Evolutionary conservation across 2,329 filamentous ascomycete genomes (phyloP).

Genomic region (Aureobasidium uvarum): DNA sequence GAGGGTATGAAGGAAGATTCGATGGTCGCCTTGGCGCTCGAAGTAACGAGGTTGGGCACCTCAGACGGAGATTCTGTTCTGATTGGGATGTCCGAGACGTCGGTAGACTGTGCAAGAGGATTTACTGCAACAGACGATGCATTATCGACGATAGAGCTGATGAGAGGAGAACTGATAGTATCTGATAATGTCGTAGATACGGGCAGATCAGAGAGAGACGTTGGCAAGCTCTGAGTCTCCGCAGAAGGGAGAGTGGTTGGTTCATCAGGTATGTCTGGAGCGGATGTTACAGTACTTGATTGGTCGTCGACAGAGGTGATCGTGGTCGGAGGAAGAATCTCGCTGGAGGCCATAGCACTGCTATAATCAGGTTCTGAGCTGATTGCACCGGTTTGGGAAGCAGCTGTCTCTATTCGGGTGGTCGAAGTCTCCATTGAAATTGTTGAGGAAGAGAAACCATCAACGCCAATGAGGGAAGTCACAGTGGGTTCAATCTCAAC

Average conservation of each 20-base stretch:
- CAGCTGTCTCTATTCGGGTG: background rate
- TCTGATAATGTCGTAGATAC: background rate
- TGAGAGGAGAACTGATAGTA: background rate
- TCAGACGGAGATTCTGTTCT: background rate
- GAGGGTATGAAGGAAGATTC: background rate
- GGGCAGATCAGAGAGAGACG: background rate
- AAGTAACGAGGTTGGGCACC: no score
- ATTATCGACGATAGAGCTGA: background rate
- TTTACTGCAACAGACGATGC: background rate
- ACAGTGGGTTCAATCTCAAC: background rate
- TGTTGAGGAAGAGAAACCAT: background rate
- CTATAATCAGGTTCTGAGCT: background rate
- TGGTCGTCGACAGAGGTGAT: background rate
- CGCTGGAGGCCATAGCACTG: background rate
- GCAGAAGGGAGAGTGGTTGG: background rate
- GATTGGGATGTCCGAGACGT: background rate
- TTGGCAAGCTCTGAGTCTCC: background rate
- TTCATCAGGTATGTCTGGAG: background rate
- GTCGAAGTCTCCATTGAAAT: background rate
- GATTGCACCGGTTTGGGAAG: background rate
- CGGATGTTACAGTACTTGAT: background rate
- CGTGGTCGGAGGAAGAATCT: background rate
- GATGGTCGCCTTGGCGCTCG: background rate
- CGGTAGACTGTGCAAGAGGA: background rate
- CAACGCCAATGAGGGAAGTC: background rate